Evolutionary conservation across 176 grass and related monocot genomes (phyloP), one percentile per base, ranked within the genome.

Genomic region (Saccharum spontaneum): DNA sequence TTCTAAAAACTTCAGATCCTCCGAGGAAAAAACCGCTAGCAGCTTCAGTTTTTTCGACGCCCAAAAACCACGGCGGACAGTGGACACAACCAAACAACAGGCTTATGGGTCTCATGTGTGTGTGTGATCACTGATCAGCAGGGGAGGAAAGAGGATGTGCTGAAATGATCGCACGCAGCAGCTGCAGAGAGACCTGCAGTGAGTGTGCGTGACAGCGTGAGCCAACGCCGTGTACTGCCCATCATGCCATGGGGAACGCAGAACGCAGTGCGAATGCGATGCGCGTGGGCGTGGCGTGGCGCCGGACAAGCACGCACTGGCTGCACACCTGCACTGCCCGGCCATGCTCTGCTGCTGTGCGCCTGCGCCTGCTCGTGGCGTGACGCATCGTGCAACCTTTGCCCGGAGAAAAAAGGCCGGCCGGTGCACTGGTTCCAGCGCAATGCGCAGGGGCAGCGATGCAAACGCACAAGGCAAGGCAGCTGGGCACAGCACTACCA

Each of bases 181-280:
- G 40, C 26, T 10, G 61, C 17, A 22, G 48, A 26, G 46, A 48
- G 45, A 48, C 45, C 45, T 46, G 44, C 12, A 13, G 8, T 8
- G 14, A 49, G 46, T 49, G 46, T 15, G 46, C 46, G 46, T 49
- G 4, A 24, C 14, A 4, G 40, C 41, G 22, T 36, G 34, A 36
- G 34, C 34, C 34, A 23, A 37, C n/a, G 83, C 82, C 63, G 15
- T 57, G 73, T 1, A 41, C 14, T 59, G 57, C 14, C 23, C 80
- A 83, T 83, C 16, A 59, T 84, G 75, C 75, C 67, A 57, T 60
- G 46, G 76, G 76, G 68, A 67, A 64, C 13, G 86, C 84, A 59
- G 57, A 14, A 7, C 4, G 17, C 16, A 4, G 49, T 3, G 71
- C 43, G 8, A 30, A 63, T 5, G 59, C n/a, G 14, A 68, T 37